A percentile compares a stretch with the other conserved stretches of the same genome.
Evolutionary conservation across 306 rosid genomes (phyloP).

Genomic region (Spatholobus suberectus): DNA sequence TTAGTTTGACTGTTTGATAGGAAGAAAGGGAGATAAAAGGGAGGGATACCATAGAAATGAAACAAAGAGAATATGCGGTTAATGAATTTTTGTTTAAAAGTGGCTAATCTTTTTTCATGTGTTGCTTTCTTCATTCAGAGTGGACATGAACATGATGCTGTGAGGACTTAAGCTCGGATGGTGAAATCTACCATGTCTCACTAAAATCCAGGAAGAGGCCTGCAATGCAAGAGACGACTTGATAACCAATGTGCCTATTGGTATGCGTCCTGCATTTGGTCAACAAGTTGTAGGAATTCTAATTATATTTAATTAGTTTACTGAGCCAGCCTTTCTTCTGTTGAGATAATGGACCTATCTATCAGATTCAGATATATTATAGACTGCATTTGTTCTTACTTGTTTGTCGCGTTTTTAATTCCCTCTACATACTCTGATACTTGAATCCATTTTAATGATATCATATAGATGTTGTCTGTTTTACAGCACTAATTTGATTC

Average conservation of each 20-base stretch:
- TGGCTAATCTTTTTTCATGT: slow-evolving; percentile 4
- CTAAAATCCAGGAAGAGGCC: slow-evolving; percentile 15
- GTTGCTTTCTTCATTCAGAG: slow-evolving; percentile 35
- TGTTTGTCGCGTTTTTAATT: not conserved
- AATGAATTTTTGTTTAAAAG: not conserved
- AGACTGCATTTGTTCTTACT: not conserved
- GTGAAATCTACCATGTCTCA: not conserved
- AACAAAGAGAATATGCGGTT: not conserved
- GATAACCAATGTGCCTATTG: slow-evolving; percentile 56
- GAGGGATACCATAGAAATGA: not conserved
- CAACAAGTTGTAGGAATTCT: slow-evolving; percentile 13
- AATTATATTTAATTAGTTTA: not conserved
- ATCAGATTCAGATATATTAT: not conserved
- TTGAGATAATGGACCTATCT: not conserved
- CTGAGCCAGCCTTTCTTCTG: not conserved
- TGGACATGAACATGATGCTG: slow-evolving; percentile 28
- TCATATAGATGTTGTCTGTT: not conserved
- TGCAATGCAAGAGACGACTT: slow-evolving; percentile 63
- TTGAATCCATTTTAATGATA: not conserved
- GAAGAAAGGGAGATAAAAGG: not conserved
- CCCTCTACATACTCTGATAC: not conserved
- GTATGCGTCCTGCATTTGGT: slow-evolving; percentile 69
- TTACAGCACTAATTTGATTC: not conserved
- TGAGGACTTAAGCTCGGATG: slow-evolving; percentile 14
- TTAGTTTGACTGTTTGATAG: not conserved